phyloP scores from a whole-genome alignment of 78 protist species.

The slime mould (Dictyostelium discoideum) region DNA sequence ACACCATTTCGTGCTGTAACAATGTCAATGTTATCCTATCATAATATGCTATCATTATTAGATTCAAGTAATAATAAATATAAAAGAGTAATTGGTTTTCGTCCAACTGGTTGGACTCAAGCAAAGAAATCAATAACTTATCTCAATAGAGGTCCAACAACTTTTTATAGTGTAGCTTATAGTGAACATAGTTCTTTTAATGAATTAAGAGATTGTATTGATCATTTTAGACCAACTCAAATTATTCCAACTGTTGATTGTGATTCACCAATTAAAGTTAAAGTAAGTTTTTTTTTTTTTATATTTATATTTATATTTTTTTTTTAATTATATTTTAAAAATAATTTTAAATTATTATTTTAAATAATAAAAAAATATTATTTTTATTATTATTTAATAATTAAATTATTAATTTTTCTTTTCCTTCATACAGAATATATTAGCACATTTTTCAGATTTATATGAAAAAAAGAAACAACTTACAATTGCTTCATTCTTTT shows the following conservation, averaged over 20 bases:
- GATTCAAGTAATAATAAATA: not conserved
- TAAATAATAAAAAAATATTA: too few relatives aligned
- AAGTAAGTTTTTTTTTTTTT: not conserved
- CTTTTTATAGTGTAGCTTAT: slow-evolving; percentile 84
- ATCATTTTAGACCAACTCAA: slow-evolving; percentile 30
- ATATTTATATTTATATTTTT: too few relatives aligned
- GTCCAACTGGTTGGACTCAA: slow-evolving; percentile 88
- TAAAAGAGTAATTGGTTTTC: slow-evolving; percentile 59
- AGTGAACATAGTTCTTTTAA: slow-evolving; percentile 84
- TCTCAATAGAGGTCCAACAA: not conserved
- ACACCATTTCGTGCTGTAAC: slow-evolving; percentile 56
- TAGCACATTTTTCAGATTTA: slow-evolving; percentile 29
- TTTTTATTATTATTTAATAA: not conserved
- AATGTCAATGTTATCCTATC: slow-evolving; percentile 17
- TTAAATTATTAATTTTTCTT: too few relatives aligned
- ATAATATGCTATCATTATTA: slow-evolving; percentile 8
- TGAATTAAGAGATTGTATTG: slow-evolving; percentile 84
- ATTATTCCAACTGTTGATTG: slow-evolving; percentile 84
- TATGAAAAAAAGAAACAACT: slow-evolving; percentile 48
- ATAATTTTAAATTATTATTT: too few relatives aligned
- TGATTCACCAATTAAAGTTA: slow-evolving; percentile 37
- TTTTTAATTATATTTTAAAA: too few relatives aligned
- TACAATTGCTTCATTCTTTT: slow-evolving; percentile 50
- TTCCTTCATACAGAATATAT: not conserved
- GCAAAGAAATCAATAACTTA: slow-evolving; percentile 39